A percentile compares a stretch with the other conserved stretches of the same genome.
Evolutionary conservation across 805 yeast species (phyloP).

Genomic region (Yarrowia alimentaria): DNA sequence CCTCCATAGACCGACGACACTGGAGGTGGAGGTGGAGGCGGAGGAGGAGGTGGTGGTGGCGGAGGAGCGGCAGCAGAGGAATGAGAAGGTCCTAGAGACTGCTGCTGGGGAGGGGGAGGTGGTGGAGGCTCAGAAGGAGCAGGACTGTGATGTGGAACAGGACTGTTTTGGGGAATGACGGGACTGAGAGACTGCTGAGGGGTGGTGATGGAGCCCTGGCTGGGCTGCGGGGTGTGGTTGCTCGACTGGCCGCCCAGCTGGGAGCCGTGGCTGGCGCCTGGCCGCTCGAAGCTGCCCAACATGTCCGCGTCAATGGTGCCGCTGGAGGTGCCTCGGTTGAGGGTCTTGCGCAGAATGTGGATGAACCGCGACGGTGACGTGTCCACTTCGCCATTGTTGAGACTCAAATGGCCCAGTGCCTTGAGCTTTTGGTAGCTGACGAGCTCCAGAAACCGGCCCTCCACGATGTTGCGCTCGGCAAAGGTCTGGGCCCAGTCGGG

Average conservation of each 20-base stretch:
- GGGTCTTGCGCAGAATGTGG: slow-evolving; percentile 50
- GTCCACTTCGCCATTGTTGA: slow-evolving; percentile 41
- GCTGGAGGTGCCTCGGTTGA: slow-evolving; percentile 35
- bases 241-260: too few relatives aligned
- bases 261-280: too few relatives aligned
- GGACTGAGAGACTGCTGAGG: background rate
- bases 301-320: slow-evolving; percentile 10
- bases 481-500: slow-evolving; percentile 72
- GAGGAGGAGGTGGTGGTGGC: background rate
- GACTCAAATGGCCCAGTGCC: slow-evolving; percentile 42
- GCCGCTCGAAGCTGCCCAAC: background rate
- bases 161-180: slow-evolving; percentile 1
- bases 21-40: background rate
- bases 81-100: slow-evolving; percentile 7
- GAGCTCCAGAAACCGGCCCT: slow-evolving; percentile 62
- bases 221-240: background rate
- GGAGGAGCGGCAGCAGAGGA: background rate
- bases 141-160: slow-evolving; percentile 12
- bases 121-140: slow-evolving; percentile 17
- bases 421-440: slow-evolving; percentile 65
- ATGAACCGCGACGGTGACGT: slow-evolving; percentile 59
- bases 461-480: slow-evolving; percentile 54
- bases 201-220: background rate
- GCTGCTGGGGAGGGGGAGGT: slow-evolving; percentile 11
- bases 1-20: too few relatives aligned